phyloP scores from a whole-genome alignment of 148 eudicot species.

The Camellia japonica region DNA sequence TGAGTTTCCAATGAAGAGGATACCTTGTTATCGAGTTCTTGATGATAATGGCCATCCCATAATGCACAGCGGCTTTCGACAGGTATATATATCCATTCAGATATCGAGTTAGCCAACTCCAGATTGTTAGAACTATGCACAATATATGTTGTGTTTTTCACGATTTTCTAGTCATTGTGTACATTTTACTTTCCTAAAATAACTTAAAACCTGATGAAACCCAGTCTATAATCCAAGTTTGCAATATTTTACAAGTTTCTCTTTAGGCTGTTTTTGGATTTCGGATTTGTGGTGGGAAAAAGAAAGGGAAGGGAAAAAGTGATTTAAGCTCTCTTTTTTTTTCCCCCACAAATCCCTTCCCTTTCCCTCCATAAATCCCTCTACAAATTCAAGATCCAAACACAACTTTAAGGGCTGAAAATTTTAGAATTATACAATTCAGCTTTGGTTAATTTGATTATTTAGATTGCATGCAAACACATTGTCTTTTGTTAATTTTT shows the following conservation, averaged over 20 bases:
- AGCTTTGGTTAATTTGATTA: no score
- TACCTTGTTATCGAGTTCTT: slow-evolving; percentile 78
- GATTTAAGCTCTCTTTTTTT: no score
- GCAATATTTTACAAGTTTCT: background rate
- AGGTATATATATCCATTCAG: slow-evolving; percentile 28
- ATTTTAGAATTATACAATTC: no score
- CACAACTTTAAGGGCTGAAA: background rate
- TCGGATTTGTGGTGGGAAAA: background rate
- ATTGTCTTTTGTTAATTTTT: no score
- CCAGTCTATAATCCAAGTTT: background rate
- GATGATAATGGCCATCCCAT: slow-evolving; percentile 46
- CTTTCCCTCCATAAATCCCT: no score
- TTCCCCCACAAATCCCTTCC: no score
- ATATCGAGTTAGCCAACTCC: background rate
- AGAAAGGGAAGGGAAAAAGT: no score
- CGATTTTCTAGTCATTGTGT: background rate
- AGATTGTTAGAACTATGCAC: background rate
- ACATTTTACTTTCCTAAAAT: background rate
- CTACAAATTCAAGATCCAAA: background rate
- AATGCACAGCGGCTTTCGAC: slow-evolving; percentile 16
- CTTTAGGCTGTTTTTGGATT: no score
- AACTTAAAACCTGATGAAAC: background rate
- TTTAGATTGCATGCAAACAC: no score
- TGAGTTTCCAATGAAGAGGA: slow-evolving; percentile 43
- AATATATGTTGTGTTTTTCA: background rate